Percentiles rank a stretch among this genome's conserved stretches.
phyloP scores from a whole-genome alignment of 495 filamentous ascomycete genomes.

The Pyrenula massariospora region DNA sequence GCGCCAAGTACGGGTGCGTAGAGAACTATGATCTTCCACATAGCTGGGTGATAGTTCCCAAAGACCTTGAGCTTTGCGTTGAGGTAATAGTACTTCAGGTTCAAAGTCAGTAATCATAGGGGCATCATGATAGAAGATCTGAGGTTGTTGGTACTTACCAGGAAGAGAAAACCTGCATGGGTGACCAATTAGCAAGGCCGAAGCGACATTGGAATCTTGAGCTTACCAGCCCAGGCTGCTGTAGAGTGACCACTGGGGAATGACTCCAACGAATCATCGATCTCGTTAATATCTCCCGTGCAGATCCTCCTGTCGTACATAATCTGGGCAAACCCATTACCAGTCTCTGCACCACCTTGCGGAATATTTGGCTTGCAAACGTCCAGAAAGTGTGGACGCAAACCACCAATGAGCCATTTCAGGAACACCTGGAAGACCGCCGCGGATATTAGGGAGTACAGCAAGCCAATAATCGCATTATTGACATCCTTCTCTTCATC shows the following conservation, averaged over 20 bases:
- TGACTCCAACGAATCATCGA: slow-evolving; percentile 34
- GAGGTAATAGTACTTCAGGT: slow-evolving; percentile 37
- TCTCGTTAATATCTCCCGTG: slow-evolving; percentile 27
- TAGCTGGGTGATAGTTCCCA: slow-evolving; percentile 45
- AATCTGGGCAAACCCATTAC: slow-evolving; percentile 31
- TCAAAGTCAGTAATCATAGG: slow-evolving; percentile 27
- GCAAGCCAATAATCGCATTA: slow-evolving; percentile 47
- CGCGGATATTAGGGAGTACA: slow-evolving; percentile 47
- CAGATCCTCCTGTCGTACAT: slow-evolving; percentile 40
- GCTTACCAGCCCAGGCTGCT: slow-evolving; percentile 20
- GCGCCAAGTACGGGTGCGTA: slow-evolving; percentile 49
- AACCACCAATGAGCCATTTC: slow-evolving; percentile 38
- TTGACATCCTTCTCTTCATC: slow-evolving; percentile 31
- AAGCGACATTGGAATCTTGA: neutral
- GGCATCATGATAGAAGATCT: neutral
- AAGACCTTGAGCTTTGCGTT: slow-evolving; percentile 46
- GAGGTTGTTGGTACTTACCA: neutral
- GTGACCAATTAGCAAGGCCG: neutral
- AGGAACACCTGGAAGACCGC: slow-evolving; percentile 44
- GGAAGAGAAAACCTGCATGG: neutral
- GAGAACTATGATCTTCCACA: slow-evolving; percentile 50
- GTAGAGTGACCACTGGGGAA: slow-evolving; percentile 44
- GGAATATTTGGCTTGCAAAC: slow-evolving; percentile 32
- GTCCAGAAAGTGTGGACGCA: slow-evolving; percentile 40
- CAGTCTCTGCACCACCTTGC: slow-evolving; percentile 11